Evolutionary conservation across 805 yeast genomes (phyloP), one percentile per base, ranked within the genome.

Genomic region (Yarrowia keelungensis): DNA sequence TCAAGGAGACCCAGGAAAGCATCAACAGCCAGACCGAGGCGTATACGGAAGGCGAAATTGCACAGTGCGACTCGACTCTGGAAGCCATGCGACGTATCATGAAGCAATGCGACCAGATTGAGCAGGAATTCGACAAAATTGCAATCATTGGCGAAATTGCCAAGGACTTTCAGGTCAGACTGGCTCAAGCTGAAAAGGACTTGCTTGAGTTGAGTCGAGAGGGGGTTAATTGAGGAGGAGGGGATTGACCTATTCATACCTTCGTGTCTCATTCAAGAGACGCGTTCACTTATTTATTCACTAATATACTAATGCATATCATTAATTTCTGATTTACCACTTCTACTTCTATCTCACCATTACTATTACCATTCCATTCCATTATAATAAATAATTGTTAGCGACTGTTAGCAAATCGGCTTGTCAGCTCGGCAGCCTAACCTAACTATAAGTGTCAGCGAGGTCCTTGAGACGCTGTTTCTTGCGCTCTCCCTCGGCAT

Each of bases 51-150:
- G 66, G 61, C 8, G 72, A 72, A 22, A 43, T 74, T 12, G 70
- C 68, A 2, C 49, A 46, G 8, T 73, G 73, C 5, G 76, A 74
- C 45, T 61, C 41, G 10, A 70, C 71, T 12, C 78, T 87, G 42
- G 73, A 74, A 2, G 74, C 75, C 7, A 78, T 85, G 9, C 83
- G 83, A 50, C 69, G 42, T 9, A 56, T 74, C 8, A 70, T 86
- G 19, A 72, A 71, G 5, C 75, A 80, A 62, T 86, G 90, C 73
- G 80, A 81, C 41, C 83, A 81, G 2, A 72, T 88, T 36, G 89
- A 87, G 69, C 72, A 76, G 46, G 84, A 85, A 66, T 84, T 85
- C 70, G 77, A 81, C 74, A 86, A 85, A 76, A 74, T 87, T 66
- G 84, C 84, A 58, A 88, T 85, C 70, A 77, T 87, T 61, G 80